phyloP scores from a whole-genome alignment of 75 land plant genomes.

The Cunninghamia lanceolata region DNA sequence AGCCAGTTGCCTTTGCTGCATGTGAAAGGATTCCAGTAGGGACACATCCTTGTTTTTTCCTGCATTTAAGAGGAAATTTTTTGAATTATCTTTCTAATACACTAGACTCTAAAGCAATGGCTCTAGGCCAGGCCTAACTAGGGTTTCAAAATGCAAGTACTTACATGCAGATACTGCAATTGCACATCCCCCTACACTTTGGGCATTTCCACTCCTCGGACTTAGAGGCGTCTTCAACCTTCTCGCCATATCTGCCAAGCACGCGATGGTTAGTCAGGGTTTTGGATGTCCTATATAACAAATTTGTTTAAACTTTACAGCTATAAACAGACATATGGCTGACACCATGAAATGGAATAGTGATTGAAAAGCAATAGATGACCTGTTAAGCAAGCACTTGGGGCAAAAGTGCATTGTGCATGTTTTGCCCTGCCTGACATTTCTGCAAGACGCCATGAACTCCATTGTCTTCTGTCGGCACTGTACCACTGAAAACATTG shows the following conservation, averaged over 20 bases:
- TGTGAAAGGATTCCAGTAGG: constrained; percentile 69
- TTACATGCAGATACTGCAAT: constrained; percentile 89
- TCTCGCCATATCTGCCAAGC: constrained; percentile 71
- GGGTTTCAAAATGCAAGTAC: neutral
- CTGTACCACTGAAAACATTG: constrained; percentile 20
- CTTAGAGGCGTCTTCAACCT: constrained; percentile 39
- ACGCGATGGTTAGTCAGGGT: neutral
- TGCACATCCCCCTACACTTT: constrained; percentile 77
- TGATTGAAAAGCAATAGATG: neutral
- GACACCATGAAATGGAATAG: neutral
- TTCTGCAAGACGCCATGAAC: constrained; percentile 51
- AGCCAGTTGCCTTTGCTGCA: constrained; percentile 63
- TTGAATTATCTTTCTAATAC: neutral
- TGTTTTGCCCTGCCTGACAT: constrained; percentile 19
- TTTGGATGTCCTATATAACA: too few species aligned
- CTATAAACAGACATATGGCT: too few species aligned
- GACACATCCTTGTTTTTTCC: constrained; percentile 68
- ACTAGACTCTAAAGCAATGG: neutral
- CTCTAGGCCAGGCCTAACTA: neutral
- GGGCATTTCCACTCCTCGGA: constrained; percentile 69
- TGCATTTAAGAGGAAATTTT: constrained; percentile 2
- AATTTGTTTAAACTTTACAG: too few species aligned
- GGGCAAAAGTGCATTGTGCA: constrained; percentile 56
- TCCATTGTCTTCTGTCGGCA: constrained; percentile 83
- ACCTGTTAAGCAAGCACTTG: constrained; percentile 86